Conservation (phyloP, 345 rosid species). For the Citrus cavaleriei region DNA sequence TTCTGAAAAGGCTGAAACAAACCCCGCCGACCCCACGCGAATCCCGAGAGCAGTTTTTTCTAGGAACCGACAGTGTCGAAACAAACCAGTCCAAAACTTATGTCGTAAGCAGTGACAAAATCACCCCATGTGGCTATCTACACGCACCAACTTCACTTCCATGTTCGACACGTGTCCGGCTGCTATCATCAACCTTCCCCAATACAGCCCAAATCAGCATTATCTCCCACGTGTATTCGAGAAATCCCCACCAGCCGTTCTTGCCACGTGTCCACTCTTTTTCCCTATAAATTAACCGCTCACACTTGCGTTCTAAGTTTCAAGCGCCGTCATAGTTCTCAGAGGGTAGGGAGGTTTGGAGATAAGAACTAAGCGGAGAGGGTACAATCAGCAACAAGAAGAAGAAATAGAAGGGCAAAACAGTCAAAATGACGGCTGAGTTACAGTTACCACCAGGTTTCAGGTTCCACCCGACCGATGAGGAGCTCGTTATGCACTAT, state of each 20-base stretch:
- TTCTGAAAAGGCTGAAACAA: background rate
- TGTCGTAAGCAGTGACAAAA: slow-evolving; percentile 91
- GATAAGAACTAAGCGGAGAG: background rate
- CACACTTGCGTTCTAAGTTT: slow-evolving; percentile 52
- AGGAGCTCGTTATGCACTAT: slow-evolving; percentile 89
- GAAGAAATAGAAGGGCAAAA: background rate
- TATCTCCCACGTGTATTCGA: slow-evolving; percentile 45
- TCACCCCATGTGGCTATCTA: slow-evolving; percentile 28
- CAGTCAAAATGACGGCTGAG: slow-evolving; percentile 30
- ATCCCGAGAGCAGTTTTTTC: slow-evolving; percentile 11
- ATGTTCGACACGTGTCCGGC: slow-evolving; percentile 52
- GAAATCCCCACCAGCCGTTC: slow-evolving; percentile 25
- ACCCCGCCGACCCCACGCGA: slow-evolving; percentile 28
- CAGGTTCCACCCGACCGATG: slow-evolving; percentile 96
- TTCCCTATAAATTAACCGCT: slow-evolving; percentile 47
- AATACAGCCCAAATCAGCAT: slow-evolving; percentile 14
- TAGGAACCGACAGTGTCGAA: slow-evolving; percentile 4
- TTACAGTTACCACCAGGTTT: slow-evolving; percentile 86
- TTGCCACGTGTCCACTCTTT: slow-evolving; percentile 31
- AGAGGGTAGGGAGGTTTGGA: background rate
- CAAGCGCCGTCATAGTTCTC: slow-evolving; percentile 37
- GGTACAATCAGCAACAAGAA: background rate
- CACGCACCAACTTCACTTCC: slow-evolving; percentile 42
- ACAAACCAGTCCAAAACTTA: slow-evolving; percentile 58
- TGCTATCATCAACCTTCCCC: slow-evolving; percentile 12